Conservation (phyloP, 352 stramenopile genomes). For the Pythium biforme region DNA sequence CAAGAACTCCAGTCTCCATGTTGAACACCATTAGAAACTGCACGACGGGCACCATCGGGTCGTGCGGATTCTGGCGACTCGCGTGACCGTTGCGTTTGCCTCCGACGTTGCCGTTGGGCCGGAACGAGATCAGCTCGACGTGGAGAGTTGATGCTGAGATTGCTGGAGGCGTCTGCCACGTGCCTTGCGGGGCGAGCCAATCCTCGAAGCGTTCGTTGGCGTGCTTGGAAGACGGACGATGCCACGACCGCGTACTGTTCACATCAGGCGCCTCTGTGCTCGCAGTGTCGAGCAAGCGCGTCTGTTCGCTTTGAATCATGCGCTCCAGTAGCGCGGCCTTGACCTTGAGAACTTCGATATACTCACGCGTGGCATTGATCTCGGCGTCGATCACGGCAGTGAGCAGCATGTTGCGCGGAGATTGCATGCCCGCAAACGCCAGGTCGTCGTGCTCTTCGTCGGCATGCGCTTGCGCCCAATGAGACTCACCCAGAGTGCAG, state of each 20-base stretch:
- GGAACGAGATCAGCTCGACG: constrained; percentile 26
- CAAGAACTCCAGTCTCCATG: constrained; percentile 1
- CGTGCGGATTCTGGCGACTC: not conserved
- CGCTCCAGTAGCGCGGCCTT: constrained; percentile 12
- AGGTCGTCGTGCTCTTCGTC: not conserved
- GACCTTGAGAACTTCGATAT: constrained; percentile 4
- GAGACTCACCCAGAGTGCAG: not conserved
- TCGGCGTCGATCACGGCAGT: constrained; percentile 13
- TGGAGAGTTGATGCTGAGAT: constrained; percentile 1
- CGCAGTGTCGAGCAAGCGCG: not conserved
- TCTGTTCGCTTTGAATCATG: constrained; percentile 11
- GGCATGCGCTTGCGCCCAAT: not conserved
- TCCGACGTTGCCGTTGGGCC: constrained; percentile 7
- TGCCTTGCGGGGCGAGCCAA: constrained; percentile 20
- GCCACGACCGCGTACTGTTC: constrained; percentile 1
- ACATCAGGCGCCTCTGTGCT: not conserved
- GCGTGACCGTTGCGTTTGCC: constrained; percentile 7
- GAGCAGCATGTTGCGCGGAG: not conserved
- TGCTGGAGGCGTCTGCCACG: constrained; percentile 6
- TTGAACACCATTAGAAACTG: constrained; percentile 27
- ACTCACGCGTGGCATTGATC: constrained; percentile 15
- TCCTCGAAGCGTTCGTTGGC: constrained; percentile 15
- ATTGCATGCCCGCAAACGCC: not conserved
- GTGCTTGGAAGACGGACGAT: constrained; percentile 4
- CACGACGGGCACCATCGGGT: not conserved